Base-by-base conservation (phyloP, 768 basidiomycete genomes). In the Boletus huronensis region DNA sequence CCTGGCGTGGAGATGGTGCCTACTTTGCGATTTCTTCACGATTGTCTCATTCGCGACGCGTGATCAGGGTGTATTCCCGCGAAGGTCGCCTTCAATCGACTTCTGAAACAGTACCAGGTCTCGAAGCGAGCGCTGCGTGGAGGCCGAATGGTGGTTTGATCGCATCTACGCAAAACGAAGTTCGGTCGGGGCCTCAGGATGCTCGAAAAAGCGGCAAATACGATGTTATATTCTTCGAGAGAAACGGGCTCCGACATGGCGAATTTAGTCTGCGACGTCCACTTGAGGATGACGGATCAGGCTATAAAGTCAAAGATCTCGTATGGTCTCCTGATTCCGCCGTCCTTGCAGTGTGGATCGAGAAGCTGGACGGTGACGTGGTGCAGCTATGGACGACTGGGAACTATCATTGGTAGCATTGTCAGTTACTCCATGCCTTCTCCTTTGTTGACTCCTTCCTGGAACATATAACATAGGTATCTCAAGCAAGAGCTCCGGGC, bases 341-440 rank as follows among this genome's bases (percentile, higher is more conserved):
- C 57, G 78, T 97, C 13, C 74, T 99, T 29, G 85, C 86, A 0
- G 74, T 98, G 0, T 98, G 94, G 93, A 76, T 94, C 31, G 86
- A 89, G 65, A 72, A 78, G 29, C 76, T 82, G 34, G 74, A 77
- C 9, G 80, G 79, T 2, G 91, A 98, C 70, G 73, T 67, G 87
- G 92, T 98, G 17, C 97, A 99, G 73, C 74, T 98, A 0, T 99
- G 94, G 93, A 89, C 92, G 1, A 91, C 80, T 7, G 85, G 90
- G 29, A 99, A 99, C 66, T 98, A 97, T 69, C 87, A 98, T 66
- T 98, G 97, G 93, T 89, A 60, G 25, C 66, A 62, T 26, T 29
- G 11, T 28, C 34, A 2, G 7, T 52, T 35, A 4, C 44, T 31
- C 14, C 10, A 34, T 11, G 48, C 13, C n/a, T 51, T 48, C 40